Percentiles rank a stretch among this genome's conserved stretches.
phyloP scores from a whole-genome alignment of 176 grass and related monocot species.

The Oryza rufipogon region DNA sequence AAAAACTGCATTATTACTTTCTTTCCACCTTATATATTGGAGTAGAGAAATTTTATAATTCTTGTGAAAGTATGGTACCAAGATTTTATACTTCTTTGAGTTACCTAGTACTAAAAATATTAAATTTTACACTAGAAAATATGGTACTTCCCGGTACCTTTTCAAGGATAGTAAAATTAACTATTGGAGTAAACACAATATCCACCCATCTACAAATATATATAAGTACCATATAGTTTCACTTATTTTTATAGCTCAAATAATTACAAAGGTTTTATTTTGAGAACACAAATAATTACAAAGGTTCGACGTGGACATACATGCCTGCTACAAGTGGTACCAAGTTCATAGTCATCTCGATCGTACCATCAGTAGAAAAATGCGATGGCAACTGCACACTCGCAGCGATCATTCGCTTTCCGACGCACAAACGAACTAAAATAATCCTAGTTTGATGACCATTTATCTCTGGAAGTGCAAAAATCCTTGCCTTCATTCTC shows the following conservation, averaged over 20 bases:
- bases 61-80: no score
- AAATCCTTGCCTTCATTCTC: conserved; percentile 24
- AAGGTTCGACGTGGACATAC: neutral
- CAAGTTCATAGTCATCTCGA: neutral
- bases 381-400: conserved; percentile 17
- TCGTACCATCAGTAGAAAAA: neutral
- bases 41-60: no score
- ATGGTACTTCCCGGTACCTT: no score
- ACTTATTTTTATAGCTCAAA: no score
- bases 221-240: no score
- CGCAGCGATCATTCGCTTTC: conserved; percentile 23
- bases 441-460: conserved; percentile 20
- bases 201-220: no score
- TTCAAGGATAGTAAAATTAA: no score
- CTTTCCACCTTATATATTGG: no score
- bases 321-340: conserved; percentile 20
- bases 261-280: neutral
- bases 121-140: no score
- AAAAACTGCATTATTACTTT: neutral
- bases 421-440: conserved; percentile 54
- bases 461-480: neutral
- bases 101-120: no score
- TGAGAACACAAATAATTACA: neutral
- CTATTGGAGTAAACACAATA: no score
- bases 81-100: no score